These are phyloP conservation scores for Mrakiaceae sp. DNA, from an alignment of 1,284 basidiomycete species.

Conservation along the genomic window DNA sequence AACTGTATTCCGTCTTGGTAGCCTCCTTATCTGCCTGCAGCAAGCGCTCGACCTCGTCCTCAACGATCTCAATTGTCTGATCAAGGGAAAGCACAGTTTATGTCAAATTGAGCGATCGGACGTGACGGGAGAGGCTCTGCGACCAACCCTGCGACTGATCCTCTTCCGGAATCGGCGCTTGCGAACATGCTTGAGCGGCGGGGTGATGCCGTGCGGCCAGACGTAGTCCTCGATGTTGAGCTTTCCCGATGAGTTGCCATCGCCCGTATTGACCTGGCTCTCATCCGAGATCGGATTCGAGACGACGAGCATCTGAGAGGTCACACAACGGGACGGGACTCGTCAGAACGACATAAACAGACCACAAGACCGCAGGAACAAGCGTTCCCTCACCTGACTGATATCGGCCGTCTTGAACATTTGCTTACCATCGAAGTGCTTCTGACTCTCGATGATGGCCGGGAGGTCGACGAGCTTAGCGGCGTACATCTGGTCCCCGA, in stretches of 20 bases:
- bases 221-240: slow-evolving; percentile 94
- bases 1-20: slow-evolving; percentile 64
- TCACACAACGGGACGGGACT: not conserved
- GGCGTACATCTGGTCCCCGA: slow-evolving; percentile 67
- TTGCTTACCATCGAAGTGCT: slow-evolving; percentile 89
- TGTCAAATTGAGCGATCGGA: not conserved
- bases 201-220: slow-evolving; percentile 93
- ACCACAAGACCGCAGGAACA: not conserved
- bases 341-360: not conserved
- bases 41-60: slow-evolving; percentile 88
- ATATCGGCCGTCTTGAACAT: slow-evolving; percentile 99
- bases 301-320: slow-evolving; percentile 68
- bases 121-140: not conserved
- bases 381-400: slow-evolving; percentile 56
- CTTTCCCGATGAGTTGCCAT: slow-evolving; percentile 39
- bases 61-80: slow-evolving; percentile 89
- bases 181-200: slow-evolving; percentile 79
- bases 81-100: not conserved
- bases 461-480: slow-evolving; percentile 95
- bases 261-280: slow-evolving; percentile 37
- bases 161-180: slow-evolving; percentile 90
- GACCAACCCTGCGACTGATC: slow-evolving; percentile 61
- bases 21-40: slow-evolving; percentile 77
- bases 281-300: slow-evolving; percentile 64
- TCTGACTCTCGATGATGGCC: slow-evolving; percentile 88